phyloP scores from a whole-genome alignment of 2,329 filamentous ascomycete genomes.

The Aspergillus glaucus region DNA sequence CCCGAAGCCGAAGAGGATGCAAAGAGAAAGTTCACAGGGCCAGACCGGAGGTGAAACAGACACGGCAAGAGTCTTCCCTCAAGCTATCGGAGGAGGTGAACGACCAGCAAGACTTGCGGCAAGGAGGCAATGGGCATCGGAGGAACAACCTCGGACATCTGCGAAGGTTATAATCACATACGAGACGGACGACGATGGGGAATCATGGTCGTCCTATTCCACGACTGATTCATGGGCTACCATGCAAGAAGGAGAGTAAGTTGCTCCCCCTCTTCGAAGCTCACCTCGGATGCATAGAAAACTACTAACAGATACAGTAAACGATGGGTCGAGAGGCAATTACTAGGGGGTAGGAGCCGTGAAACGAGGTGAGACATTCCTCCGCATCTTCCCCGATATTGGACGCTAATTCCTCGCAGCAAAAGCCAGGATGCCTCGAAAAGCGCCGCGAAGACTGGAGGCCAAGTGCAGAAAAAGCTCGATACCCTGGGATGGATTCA shows the following conservation, averaged over 20 bases:
- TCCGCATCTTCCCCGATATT: background rate
- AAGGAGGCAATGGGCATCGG: conserved; percentile 13
- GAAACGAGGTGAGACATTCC: background rate
- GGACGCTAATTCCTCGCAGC: background rate
- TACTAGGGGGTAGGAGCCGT: background rate
- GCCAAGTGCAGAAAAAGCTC: conserved; percentile 1
- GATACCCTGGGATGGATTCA: conserved; percentile 2
- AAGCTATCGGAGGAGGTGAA: background rate
- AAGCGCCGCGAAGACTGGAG: background rate
- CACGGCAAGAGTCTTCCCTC: too few species aligned
- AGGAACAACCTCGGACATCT: conserved; percentile 2
- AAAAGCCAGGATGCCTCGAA: background rate
- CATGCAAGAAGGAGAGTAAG: conserved; percentile 15
- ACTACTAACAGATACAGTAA: conserved; percentile 9
- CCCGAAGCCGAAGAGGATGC: background rate
- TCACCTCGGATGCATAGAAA: background rate
- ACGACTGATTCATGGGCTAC: conserved; percentile 20
- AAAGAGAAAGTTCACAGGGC: background rate
- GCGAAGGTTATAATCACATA: conserved; percentile 1
- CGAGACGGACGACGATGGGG: conserved; percentile 6
- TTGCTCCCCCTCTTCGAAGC: background rate
- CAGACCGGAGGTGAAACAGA: background rate
- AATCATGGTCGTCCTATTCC: conserved; percentile 13
- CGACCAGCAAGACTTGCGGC: conserved; percentile 1
- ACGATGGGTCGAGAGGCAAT: conserved; percentile 4